Base-by-base conservation (phyloP, 768 basidiomycete species). In the Mycena belliarum region DNA sequence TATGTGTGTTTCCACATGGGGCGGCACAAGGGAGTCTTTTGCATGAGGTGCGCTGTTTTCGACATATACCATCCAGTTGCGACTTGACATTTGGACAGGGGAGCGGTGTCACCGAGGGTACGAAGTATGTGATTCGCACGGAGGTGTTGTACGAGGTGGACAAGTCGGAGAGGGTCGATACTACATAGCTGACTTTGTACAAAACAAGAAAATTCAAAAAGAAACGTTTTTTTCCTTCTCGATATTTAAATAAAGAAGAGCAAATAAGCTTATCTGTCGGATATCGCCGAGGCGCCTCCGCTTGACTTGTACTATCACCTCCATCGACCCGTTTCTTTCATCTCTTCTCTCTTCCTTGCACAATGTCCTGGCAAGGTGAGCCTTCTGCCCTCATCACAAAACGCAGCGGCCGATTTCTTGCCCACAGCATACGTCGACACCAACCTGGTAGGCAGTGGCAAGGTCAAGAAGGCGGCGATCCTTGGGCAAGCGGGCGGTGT, bases 391-490 rank as follows among this genome's bases (percentile, higher is more conserved):
- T 23, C 15, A 21, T 40, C 37, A 37, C 20, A 2, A 29, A 0
- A 23, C 47, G 20, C 40, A 2, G 12, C 29, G 32, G 33, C 58
- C 46, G 20, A 60, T 51, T 21, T 6, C 41, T 32, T 46, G 49
- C 41, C 42, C 54, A 14, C 65, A 95, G 93, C 80, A 60, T 92
- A 93, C 76, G 89, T 94, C 72, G 90, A 95, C 71, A 77, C 75
- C 68, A 85, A 91, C 71, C 84, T 95, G 55, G 71, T 95, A 65
- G 89, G 84, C 33, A 86, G 75, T 60, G 85, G 83, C 63, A 91
- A 85, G 74, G 75, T 96, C 68, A n/a, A 75, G 24, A 81, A 82
- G 66, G 94, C 92, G 37, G 93, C 93, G 28, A 88, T 91, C 68
- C 42, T 93, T 46, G 92, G 91, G 41, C 79, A 76, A 52, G 68